phyloP scores from a whole-genome alignment of 108 stramenopile genomes.

The Nitzschia sp. region DNA sequence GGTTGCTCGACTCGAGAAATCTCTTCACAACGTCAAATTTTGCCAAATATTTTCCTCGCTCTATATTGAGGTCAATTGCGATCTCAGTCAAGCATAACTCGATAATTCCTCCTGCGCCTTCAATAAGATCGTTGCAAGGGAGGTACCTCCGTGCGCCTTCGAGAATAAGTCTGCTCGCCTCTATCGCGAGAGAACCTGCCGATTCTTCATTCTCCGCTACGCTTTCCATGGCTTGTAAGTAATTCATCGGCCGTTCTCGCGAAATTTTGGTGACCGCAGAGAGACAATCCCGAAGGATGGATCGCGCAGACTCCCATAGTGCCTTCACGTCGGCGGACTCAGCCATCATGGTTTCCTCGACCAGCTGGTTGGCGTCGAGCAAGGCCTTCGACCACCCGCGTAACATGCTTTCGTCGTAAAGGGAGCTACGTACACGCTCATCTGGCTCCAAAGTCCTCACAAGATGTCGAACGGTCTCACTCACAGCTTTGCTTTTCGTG shows the following conservation, averaged over 20 bases:
- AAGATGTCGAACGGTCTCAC: constrained; percentile 38
- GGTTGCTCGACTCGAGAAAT: constrained; percentile 23
- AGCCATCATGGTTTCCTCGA: constrained; percentile 22
- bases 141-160: neutral
- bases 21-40: constrained; percentile 25
- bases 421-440: constrained; percentile 19
- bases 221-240: constrained; percentile 28
- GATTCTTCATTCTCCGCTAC: constrained; percentile 9
- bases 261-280: constrained; percentile 29
- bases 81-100: constrained; percentile 42
- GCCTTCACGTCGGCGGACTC: constrained; percentile 5
- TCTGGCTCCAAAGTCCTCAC: constrained; percentile 41
- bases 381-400: constrained; percentile 46
- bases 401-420: constrained; percentile 57
- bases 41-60: constrained; percentile 19
- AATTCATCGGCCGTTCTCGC: constrained; percentile 42
- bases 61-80: constrained; percentile 24
- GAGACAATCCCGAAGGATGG: constrained; percentile 24
- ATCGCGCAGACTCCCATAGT: constrained; percentile 13
- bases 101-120: constrained; percentile 23
- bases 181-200: constrained; percentile 25
- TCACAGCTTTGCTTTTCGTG: constrained; percentile 29
- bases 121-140: constrained; percentile 24
- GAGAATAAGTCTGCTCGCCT: constrained; percentile 27
- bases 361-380: constrained; percentile 18